A percentile compares a stretch with the other conserved stretches of the same genome.
phyloP scores from a whole-genome alignment of 306 rosid genomes.

The Fragaria nilgerrensis region DNA sequence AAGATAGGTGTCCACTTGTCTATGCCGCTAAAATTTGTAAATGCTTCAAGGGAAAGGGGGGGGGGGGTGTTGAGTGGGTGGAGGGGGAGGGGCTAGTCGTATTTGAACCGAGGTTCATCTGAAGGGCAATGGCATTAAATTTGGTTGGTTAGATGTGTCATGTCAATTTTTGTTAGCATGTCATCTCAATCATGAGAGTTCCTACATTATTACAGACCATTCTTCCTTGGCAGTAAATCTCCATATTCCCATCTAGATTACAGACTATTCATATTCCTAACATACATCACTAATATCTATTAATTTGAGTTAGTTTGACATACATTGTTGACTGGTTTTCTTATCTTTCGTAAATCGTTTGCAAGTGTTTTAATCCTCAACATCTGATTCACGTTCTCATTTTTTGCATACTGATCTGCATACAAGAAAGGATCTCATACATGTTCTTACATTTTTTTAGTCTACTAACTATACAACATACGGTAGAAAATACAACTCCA shows the following conservation, averaged over 20 bases:
- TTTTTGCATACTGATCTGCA: background rate
- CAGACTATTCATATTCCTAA: background rate
- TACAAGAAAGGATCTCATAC: background rate
- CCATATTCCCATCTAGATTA: background rate
- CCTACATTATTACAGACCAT: background rate
- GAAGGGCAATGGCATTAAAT: constrained; percentile 3
- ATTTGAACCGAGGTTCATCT: background rate
- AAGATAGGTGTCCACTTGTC: background rate
- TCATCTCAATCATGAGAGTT: constrained; percentile 8
- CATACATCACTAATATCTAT: background rate
- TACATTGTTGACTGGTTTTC: background rate
- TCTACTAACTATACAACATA: background rate
- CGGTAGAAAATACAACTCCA: background rate
- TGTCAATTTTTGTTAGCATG: constrained; percentile 7
- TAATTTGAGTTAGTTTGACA: background rate
- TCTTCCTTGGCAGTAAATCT: background rate
- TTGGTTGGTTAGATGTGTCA: background rate
- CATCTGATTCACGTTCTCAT: background rate
- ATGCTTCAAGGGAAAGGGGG: background rate
- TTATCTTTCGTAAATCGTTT: background rate
- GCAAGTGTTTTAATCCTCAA: background rate
- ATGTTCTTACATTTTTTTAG: background rate
- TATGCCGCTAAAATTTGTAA: background rate
- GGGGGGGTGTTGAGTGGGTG: background rate
- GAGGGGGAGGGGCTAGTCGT: background rate